phyloP scores from a whole-genome alignment of 2,329 filamentous ascomycete genomes.

The Colletotrichum tropicicola region DNA sequence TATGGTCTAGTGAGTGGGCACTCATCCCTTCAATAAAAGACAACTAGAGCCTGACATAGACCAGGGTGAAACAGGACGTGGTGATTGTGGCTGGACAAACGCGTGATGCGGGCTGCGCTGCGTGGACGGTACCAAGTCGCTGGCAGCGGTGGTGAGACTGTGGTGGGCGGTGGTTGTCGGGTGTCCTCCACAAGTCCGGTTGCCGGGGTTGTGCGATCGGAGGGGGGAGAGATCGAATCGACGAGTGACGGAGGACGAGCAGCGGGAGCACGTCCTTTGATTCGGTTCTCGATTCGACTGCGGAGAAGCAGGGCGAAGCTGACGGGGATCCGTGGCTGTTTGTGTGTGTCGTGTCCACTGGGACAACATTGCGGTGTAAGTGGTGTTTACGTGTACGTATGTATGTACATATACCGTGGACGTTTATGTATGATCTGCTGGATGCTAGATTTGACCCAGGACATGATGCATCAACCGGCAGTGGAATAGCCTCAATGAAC shows the following conservation, averaged over 20 bases:
- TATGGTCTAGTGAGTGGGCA: no score
- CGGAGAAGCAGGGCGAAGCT: constrained; percentile 13
- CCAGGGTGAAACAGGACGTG: constrained; percentile 16
- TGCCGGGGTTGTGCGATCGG: constrained; percentile 28
- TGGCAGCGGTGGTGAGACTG: constrained; percentile 17
- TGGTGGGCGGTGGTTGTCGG: not conserved
- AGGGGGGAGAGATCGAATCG: constrained; percentile 8
- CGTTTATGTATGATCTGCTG: not conserved
- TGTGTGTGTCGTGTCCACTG: constrained; percentile 8
- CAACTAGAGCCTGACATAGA: not conserved
- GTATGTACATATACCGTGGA: not conserved
- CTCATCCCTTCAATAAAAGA: not conserved
- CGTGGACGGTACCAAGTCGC: constrained; percentile 4
- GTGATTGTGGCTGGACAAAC: constrained; percentile 22
- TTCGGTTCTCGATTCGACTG: not conserved
- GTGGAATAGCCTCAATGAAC: no score
- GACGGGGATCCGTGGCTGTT: constrained; percentile 1
- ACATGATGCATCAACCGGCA: not conserved
- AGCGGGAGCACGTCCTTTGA: constrained; percentile 23
- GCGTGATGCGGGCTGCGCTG: constrained; percentile 2
- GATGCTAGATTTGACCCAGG: not conserved
- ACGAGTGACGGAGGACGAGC: not conserved
- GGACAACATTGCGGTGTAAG: constrained; percentile 10
- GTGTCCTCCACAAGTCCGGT: constrained; percentile 21
- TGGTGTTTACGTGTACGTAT: not conserved